Evolutionary conservation across 169 alveolate genomes (phyloP).

Genomic region (Blepharisma undulans): DNA sequence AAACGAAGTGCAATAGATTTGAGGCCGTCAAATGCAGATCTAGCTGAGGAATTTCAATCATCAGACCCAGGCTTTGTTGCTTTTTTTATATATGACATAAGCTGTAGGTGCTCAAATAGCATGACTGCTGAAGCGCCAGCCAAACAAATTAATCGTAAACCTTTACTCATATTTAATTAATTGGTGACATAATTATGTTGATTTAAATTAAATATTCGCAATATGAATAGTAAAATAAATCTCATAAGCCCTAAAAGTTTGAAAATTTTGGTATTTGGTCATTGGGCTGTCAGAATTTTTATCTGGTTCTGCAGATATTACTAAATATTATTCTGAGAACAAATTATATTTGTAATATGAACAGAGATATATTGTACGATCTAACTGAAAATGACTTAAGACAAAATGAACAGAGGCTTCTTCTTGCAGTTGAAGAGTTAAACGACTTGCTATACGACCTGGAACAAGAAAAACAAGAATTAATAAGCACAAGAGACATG

Average conservation of each 20-base stretch:
- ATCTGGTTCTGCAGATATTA: neutral
- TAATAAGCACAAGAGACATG: neutral
- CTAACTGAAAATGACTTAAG: neutral
- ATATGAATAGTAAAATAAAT: neutral
- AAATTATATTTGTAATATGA: neutral
- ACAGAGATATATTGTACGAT: neutral
- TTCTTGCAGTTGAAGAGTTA: neutral
- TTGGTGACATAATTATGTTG: neutral
- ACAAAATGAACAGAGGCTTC: neutral
- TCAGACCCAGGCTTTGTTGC: slow-evolving; percentile 5
- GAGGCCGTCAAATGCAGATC: neutral
- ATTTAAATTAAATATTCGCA: neutral
- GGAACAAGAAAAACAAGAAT: neutral
- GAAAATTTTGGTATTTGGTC: neutral
- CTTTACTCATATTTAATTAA: neutral
- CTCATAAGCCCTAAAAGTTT: neutral
- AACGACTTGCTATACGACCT: neutral
- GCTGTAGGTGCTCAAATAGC: slow-evolving; percentile 26
- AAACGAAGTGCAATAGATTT: slow-evolving; percentile 10
- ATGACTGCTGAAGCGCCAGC: neutral
- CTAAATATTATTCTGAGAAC: neutral
- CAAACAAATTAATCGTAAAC: neutral
- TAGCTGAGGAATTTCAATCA: neutral
- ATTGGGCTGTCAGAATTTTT: neutral
- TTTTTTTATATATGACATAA: slow-evolving; percentile 7